These are phyloP conservation scores for Megacollybia marginata DNA, from an alignment of 768 basidiomycete genomes.

Conservation along the genomic window DNA sequence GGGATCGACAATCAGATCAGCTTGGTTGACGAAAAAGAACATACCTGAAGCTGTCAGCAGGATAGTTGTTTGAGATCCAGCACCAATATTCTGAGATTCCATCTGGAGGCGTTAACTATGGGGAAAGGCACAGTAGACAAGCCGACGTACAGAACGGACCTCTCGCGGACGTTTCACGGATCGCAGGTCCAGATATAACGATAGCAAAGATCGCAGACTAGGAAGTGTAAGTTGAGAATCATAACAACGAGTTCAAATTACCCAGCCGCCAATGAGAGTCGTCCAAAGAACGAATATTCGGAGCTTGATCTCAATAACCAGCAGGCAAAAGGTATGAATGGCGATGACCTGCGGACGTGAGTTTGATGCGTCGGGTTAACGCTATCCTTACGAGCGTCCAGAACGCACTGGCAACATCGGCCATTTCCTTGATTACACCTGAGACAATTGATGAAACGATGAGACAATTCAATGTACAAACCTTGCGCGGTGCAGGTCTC, in stretches of 20 bases:
- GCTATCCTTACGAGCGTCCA: conserved; percentile 17
- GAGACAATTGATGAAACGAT: no score
- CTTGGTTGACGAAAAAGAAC: conserved; percentile 4
- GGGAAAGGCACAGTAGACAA: no score
- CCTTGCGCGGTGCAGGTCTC: conserved; percentile 24
- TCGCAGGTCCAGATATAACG: conserved; percentile 24
- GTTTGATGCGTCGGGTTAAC: neutral
- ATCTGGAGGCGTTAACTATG: no score
- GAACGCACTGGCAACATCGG: conserved; percentile 25
- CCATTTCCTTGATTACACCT: conserved; percentile 22
- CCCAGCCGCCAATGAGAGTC: conserved; percentile 22
- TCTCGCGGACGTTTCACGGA: conserved; percentile 6
- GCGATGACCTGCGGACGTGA: conserved; percentile 20
- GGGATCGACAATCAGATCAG: neutral
- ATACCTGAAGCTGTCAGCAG: conserved; percentile 20
- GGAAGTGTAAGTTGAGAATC: no score
- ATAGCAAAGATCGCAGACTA: conserved; percentile 17
- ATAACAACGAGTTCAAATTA: no score
- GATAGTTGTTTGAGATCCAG: conserved; percentile 30
- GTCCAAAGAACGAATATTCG: conserved; percentile 10
- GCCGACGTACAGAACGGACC: conserved; percentile 27
- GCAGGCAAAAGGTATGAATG: conserved; percentile 26
- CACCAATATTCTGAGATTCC: conserved; percentile 31
- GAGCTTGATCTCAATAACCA: conserved; percentile 23
- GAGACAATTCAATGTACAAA: no score